Evolutionary conservation across 2,329 filamentous ascomycete species (phyloP), one percentile per base, ranked within the genome.

Genomic region (Mycogone perniciosa): DNA sequence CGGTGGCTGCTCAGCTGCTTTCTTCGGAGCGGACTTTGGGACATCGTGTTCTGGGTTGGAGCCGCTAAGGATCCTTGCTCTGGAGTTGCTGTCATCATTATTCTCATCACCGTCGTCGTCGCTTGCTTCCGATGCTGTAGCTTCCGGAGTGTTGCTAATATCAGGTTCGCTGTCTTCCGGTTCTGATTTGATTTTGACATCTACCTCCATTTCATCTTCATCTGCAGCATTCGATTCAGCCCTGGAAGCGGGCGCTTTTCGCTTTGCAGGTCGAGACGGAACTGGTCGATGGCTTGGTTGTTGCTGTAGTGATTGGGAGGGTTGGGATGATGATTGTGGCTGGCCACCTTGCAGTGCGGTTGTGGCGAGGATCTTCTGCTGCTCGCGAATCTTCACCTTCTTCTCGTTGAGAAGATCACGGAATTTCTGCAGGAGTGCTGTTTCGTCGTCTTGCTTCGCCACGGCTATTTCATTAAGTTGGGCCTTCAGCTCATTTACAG

Each of bases 361-460:
- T 2, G 69, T 57, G 4, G 70, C 65, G 27, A 89, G 67, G 20
- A 86, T 67, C 37, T 79, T 76, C 59, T 86, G 82, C 67, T 89
- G 86, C 59, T 89, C 80, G 40, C 87, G 72, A 45, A 91, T 90
- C 67, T 88, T 90, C 47, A 84, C 72, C 67, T 91, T 91, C 71
- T 92, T 92, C 64, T 86, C 81, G 59, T 91, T 91, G 1, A 91
- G 70, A 2, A 92, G 71, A 50, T 80, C 73, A 49, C 80, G 77
- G 59, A 89, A 89, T 63, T 88, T 89, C 54, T 80, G 77, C 1
- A 91, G 67, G 50, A 91, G 69, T 13, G 76, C 75, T 1, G 76
- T 75, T 65, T 91, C 86, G 55, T 88, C 78, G 13, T 80, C 77
- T 43, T 79, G 74, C 63, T 90, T 90, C 10, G 81, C 74, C 48